Conservation (phyloP, 1,284 basidiomycete genomes). For the Marasmius oreades region DNA sequence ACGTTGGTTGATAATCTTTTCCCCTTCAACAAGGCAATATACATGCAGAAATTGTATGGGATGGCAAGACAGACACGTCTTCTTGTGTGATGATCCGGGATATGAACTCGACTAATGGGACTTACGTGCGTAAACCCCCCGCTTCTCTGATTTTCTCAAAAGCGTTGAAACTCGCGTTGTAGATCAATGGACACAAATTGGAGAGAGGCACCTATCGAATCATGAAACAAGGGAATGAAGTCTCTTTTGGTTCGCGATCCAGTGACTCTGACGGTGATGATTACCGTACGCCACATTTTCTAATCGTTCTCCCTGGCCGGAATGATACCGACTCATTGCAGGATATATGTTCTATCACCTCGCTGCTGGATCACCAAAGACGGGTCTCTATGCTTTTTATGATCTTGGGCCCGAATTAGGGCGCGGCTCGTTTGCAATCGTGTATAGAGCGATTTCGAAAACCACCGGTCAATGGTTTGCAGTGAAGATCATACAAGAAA, state of each 20-base stretch:
- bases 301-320: slow-evolving; percentile 17
- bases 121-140: slow-evolving; percentile 58
- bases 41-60: slow-evolving; percentile 66
- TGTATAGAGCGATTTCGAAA: slow-evolving; percentile 66
- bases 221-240: slow-evolving; percentile 76
- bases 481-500: slow-evolving; percentile 70
- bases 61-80: slow-evolving; percentile 47
- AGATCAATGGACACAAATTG: slow-evolving; percentile 75
- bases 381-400: slow-evolving; percentile 60
- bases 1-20: too few species aligned
- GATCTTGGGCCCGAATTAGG: slow-evolving; percentile 68
- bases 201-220: slow-evolving; percentile 54
- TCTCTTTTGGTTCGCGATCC: slow-evolving; percentile 70
- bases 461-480: slow-evolving; percentile 62
- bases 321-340: neutral
- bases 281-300: slow-evolving; percentile 40
- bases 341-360: slow-evolving; percentile 35
- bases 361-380: slow-evolving; percentile 42
- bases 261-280: slow-evolving; percentile 42
- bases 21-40: too few species aligned
- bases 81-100: slow-evolving; percentile 68
- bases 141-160: slow-evolving; percentile 1
- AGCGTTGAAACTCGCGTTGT: slow-evolving; percentile 5
- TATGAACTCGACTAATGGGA: slow-evolving; percentile 74
- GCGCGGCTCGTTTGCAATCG: slow-evolving; percentile 78